Base-by-base conservation (phyloP, 2,329 filamentous ascomycete species). In the Pseudogymnoascus sp. region DNA sequence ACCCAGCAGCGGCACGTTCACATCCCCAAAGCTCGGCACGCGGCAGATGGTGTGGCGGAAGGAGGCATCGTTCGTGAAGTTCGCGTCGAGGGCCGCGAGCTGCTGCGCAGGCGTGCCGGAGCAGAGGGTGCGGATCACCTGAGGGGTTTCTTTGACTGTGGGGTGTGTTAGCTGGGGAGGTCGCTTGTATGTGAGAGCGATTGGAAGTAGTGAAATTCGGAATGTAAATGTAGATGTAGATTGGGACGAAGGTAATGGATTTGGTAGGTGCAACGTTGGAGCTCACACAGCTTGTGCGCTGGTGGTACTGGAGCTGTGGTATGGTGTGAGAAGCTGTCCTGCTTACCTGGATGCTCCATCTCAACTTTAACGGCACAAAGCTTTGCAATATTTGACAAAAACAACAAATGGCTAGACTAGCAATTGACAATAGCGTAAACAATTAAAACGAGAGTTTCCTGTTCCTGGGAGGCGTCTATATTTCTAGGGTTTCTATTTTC, bases 41-140 rank as follows among this genome's bases (percentile, higher is more conserved):
- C 84, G 82, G 69, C 88, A 91, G 71, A 93, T 87, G 0, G 90
- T 90, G 66, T 96, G 90, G 2, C 82, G 80, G 70, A 96, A 94
- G 30, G 83, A 81, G 7, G 89, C 88, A 68, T 87, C 77, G 8
- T 81, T 80, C 0, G 86, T 83, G 73, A 92, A 96, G 75, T 89
- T 92, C n/a, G 76, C 78, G 62, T 88, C 78, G 22, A 96, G 77
- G 0, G 87, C 78, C 3, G 79, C 75, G 61, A 79, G 75, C 72
- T 95, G 91, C 34, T 87, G 75, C 1, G 81, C 77, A 0, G 87
- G 86, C 0, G 81, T 79, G 50, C 87, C 85, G 70, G 88, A 83
- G 39, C 84, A 86, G 62, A 96, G 81, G 35, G 81, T 76, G 62
- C 80, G 80, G 72, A 96, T 89, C 60, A 96, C 78, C 9, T 73